Conservation (phyloP, 1,284 basidiomycete species). For the Melampsora americana region DNA sequence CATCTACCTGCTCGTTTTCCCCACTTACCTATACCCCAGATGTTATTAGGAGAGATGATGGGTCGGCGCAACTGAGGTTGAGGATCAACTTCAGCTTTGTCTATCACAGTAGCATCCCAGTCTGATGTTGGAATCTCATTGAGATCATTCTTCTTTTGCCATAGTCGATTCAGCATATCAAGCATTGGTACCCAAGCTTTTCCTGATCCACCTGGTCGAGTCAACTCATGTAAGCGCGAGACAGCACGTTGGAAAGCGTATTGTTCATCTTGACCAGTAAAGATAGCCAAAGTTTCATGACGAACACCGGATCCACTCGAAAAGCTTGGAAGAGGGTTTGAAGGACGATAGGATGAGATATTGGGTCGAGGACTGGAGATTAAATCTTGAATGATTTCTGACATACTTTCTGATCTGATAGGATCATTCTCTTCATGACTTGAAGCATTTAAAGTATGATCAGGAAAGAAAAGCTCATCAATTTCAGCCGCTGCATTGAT, state of each 20-base stretch:
- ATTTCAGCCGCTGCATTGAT: conserved; percentile 20
- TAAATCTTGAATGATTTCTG: conserved; percentile 32
- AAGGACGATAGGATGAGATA: conserved; percentile 14
- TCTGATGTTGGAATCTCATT: background rate
- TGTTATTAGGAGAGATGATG: conserved; percentile 14
- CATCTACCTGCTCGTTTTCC: conserved; percentile 40
- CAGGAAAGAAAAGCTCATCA: conserved; percentile 30
- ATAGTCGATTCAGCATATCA: background rate
- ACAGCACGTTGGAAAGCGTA: conserved; percentile 33
- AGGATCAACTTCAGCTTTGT: background rate
- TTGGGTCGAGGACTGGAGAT: conserved; percentile 15
- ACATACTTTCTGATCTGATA: conserved; percentile 19
- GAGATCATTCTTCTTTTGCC: background rate
- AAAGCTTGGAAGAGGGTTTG: too few relatives aligned
- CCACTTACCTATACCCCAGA: conserved; percentile 32
- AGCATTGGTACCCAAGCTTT: conserved; percentile 36
- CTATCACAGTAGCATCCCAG: background rate
- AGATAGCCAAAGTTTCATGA: conserved; percentile 12
- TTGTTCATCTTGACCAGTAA: conserved; percentile 36
- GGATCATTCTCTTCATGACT: background rate
- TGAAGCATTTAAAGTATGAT: background rate
- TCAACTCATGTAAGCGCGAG: conserved; percentile 27
- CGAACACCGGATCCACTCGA: background rate
- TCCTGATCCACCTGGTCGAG: conserved; percentile 13
- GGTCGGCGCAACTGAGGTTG: background rate